phyloP scores from a whole-genome alignment of 2,329 filamentous ascomycete genomes.

The Trichoderma citrinoviride region DNA sequence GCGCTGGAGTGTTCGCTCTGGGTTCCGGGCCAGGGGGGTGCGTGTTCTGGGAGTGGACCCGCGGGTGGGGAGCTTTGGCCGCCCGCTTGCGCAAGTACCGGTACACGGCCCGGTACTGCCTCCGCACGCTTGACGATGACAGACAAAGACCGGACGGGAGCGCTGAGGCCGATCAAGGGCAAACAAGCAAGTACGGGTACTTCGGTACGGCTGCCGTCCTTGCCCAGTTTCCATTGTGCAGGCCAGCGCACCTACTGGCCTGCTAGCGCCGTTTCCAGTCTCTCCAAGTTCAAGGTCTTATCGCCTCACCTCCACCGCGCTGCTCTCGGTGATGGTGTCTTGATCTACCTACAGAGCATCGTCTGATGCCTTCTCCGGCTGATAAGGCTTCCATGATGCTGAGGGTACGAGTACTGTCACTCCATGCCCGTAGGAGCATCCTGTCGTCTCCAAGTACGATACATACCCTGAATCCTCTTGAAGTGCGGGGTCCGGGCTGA shows the following conservation, averaged over 20 bases:
- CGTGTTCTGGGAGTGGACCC: background rate
- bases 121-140: too few relatives aligned
- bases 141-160: too few relatives aligned
- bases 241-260: background rate
- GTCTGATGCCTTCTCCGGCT: background rate
- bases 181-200: background rate
- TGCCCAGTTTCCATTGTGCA: too few relatives aligned
- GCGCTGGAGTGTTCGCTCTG: background rate
- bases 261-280: background rate
- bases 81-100: background rate
- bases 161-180: too few relatives aligned
- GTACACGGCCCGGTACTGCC: background rate
- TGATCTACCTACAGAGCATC: background rate
- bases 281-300: background rate
- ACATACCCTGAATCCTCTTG: background rate
- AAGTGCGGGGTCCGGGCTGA: too few relatives aligned
- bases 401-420: background rate
- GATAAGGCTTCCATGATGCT: background rate
- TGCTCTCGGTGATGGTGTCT: background rate
- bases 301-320: slow-evolving; percentile 11
- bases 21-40: background rate
- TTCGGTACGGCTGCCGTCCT: background rate
- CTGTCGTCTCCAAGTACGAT: background rate
- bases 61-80: slow-evolving; percentile 4
- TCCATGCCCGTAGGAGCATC: background rate